Conservation (phyloP, 2,329 filamentous ascomycete species). For the Pseudogymnoascus sp. region DNA sequence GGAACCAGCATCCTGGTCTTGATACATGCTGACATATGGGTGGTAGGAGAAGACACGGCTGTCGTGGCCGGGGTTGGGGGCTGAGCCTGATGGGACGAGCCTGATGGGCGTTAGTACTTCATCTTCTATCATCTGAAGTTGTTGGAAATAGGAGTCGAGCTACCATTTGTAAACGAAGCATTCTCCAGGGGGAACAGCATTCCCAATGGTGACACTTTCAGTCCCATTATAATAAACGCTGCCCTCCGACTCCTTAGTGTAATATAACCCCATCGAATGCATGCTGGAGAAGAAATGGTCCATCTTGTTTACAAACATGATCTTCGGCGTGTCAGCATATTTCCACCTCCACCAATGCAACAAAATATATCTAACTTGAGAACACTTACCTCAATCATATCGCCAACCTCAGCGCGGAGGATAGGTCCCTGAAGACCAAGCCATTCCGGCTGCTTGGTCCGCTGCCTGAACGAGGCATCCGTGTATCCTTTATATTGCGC, state of each 20-base stretch:
- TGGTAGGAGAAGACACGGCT: conserved; percentile 21
- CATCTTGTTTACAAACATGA: not conserved
- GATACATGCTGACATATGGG: conserved; percentile 23
- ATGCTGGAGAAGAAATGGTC: not conserved
- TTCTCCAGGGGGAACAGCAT: not conserved
- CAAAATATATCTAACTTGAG: not conserved
- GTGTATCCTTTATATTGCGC: conserved; percentile 29
- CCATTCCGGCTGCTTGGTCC: conserved; percentile 21
- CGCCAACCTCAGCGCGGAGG: not conserved
- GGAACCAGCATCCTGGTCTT: conserved; percentile 19
- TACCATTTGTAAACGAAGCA: conserved; percentile 3
- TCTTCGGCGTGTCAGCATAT: not conserved
- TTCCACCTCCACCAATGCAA: not conserved
- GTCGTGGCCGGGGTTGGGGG: conserved; percentile 13
- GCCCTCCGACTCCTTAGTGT: not conserved
- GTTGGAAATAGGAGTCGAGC: not conserved
- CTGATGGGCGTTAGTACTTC: not conserved
- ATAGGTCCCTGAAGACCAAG: conserved; percentile 14
- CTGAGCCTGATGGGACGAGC: conserved; percentile 6
- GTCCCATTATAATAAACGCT: not conserved
- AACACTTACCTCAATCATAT: not conserved
- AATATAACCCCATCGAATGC: conserved; percentile 1
- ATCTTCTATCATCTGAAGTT: not conserved
- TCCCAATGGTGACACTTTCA: not conserved
- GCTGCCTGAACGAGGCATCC: conserved; percentile 20